Percentiles rank a stretch among this genome's conserved stretches.
phyloP scores from a whole-genome alignment of 192 early-diverging fungal genomes.

The Endogone sp. region DNA sequence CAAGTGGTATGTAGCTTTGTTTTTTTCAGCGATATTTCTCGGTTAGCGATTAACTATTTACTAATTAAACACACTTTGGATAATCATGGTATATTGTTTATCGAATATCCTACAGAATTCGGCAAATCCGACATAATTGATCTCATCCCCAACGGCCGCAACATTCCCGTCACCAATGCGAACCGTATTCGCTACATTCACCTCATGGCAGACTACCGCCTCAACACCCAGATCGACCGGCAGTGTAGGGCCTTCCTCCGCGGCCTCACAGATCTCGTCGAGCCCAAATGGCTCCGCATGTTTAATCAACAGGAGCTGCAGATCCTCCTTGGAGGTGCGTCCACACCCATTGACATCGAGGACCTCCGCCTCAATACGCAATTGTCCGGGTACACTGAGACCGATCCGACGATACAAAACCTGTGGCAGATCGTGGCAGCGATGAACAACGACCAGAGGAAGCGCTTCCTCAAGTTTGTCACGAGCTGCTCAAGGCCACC shows the following conservation, averaged over 20 bases:
- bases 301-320: constrained; percentile 95
- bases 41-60: too few relatives aligned
- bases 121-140: constrained; percentile 50
- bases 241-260: constrained; percentile 82
- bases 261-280: constrained; percentile 82
- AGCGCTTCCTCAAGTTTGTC: constrained; percentile 75
- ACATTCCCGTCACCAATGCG: constrained; percentile 75
- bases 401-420: constrained; percentile 69
- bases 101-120: constrained; percentile 23
- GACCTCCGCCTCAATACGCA: constrained; percentile 73
- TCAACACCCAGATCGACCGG: constrained; percentile 74
- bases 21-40: too few relatives aligned
- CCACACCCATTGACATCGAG: constrained; percentile 67
- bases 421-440: constrained; percentile 56
- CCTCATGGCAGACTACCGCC: constrained; percentile 80
- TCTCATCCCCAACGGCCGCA: constrained; percentile 72
- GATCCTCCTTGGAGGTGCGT: constrained; percentile 78
- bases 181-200: constrained; percentile 90
- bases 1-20: constrained; percentile 38
- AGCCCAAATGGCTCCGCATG: constrained; percentile 85
- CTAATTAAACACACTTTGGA: too few relatives aligned
- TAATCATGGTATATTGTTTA: too few relatives aligned
- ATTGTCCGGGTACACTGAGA: constrained; percentile 66
- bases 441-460: constrained; percentile 39
- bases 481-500: constrained; percentile 91